Evolutionary conservation across 2,329 filamentous ascomycete species (phyloP), one percentile per base, ranked within the genome.

Genomic region (Botrytis galanthina): DNA sequence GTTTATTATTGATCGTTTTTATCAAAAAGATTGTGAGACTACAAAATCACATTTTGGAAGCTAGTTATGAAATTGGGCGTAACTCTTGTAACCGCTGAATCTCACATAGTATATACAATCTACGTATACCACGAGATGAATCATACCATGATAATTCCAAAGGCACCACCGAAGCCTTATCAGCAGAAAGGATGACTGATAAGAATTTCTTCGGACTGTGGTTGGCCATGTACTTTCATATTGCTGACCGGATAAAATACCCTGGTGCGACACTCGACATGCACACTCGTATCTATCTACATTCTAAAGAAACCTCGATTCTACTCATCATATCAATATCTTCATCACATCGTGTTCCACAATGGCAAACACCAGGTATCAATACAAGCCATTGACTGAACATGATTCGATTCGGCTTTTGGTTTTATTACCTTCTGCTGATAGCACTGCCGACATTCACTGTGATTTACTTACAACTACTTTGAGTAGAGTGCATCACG

Each of bases 311-410:
- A 59, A 14, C 20, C 22, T 42, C 37, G 1, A n/a, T 29, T n/a
- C 35, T 62, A n/a, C 7, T 29, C 7, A 9, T 7, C 22, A 14
- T 22, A n/a, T 8, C 35, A 1, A 1, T 12, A 26, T 48, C 8
- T 1, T 51, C 46, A 62, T 9, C 0, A 42, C 2, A 62, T 3
- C 0, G 1, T 20, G 0, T 14, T 18, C 6, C 26, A 10, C 3
- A 29, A 62, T 62, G 60, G 9, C 26, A 3, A 29, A 20, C 37
- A 29, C 4, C 1, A 51, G 7, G 2, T 35, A 67, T 67, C 63
- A 67, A 26, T 57, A 69, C 22, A 32, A n/a, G 9, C 32, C 29
- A 32, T 37, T 69, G 2, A 29, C 16, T n/a, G 35, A n/a, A 37
- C 9, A 20, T 14, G 44, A 51, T 57, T 22, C 66, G 26, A 54